Conservation (phyloP, 148 eudicot genomes). For the Talinum fruticosum region DNA sequence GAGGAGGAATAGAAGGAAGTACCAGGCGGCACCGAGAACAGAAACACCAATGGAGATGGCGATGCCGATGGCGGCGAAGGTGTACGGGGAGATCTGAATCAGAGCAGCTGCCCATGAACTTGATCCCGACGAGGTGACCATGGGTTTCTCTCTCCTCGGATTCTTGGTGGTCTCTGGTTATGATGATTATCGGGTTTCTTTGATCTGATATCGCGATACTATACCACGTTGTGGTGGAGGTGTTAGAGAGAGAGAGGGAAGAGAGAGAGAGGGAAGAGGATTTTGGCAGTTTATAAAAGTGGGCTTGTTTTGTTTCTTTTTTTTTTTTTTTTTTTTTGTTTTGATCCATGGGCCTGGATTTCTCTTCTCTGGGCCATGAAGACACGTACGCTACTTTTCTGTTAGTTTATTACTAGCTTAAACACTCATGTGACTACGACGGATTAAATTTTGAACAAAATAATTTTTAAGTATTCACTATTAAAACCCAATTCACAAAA, state of each 20-base stretch:
- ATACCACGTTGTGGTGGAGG: background rate
- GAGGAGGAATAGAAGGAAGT: background rate
- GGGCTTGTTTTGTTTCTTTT: slow-evolving; percentile 15
- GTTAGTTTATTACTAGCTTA: no score
- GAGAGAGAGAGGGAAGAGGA: background rate
- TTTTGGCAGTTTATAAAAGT: background rate
- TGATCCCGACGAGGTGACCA: slow-evolving; percentile 26
- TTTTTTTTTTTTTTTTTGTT: no score
- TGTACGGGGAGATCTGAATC: slow-evolving; percentile 89
- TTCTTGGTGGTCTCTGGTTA: background rate
- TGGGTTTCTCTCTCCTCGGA: slow-evolving; percentile 6
- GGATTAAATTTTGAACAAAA: no score
- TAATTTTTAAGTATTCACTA: no score
- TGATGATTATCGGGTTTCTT: background rate
- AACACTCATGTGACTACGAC: no score
- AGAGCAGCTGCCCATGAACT: slow-evolving; percentile 81
- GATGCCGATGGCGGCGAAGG: slow-evolving; percentile 83
- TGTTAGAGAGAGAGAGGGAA: background rate
- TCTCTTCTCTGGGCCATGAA: no score
- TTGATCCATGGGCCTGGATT: background rate
- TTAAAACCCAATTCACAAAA: no score
- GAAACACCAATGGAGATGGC: slow-evolving; percentile 94
- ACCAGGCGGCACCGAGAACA: slow-evolving; percentile 98
- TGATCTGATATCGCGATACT: slow-evolving; percentile 33
- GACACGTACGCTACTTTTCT: no score